A percentile compares a stretch with the other conserved stretches of the same genome.
These are phyloP conservation scores for Noccaea caerulescens DNA, from an alignment of 345 rosid genomes.

Conservation along the genomic window DNA sequence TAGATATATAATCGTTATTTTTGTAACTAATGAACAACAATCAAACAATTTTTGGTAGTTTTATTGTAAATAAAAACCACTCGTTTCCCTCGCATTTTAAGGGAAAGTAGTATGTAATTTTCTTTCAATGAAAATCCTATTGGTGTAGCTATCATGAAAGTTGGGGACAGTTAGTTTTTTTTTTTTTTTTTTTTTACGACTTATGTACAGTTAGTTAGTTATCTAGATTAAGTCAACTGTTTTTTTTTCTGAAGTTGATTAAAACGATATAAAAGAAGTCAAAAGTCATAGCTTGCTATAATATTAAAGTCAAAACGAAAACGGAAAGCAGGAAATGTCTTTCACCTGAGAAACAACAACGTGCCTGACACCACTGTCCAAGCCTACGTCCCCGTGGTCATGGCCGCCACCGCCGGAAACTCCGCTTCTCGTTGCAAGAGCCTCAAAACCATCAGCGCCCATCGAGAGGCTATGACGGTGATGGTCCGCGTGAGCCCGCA, in stretches of 20 bases:
- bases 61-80: no score
- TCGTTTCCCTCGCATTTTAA: background rate
- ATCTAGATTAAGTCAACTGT: background rate
- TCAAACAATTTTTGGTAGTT: no score
- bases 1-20: background rate
- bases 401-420: constrained; percentile 27
- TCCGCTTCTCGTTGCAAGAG: constrained; percentile 37
- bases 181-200: no score
- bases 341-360: constrained; percentile 92
- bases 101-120: no score
- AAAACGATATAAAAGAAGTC: no score
- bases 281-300: constrained; percentile 22
- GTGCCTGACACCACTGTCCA: constrained; percentile 66
- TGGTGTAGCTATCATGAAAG: background rate
- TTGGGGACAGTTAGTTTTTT: no score
- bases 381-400: constrained; percentile 48
- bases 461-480: constrained; percentile 77
- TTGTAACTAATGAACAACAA: background rate
- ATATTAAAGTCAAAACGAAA: constrained; percentile 10
- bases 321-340: background rate
- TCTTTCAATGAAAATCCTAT: background rate
- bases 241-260: no score
- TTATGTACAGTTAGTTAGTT: background rate
- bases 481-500: constrained; percentile 85
- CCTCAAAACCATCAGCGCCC: constrained; percentile 62